These are phyloP conservation scores for Tetrapisispora taiwanensis DNA, from an alignment of 805 yeast genomes.

Conservation along the genomic window DNA sequence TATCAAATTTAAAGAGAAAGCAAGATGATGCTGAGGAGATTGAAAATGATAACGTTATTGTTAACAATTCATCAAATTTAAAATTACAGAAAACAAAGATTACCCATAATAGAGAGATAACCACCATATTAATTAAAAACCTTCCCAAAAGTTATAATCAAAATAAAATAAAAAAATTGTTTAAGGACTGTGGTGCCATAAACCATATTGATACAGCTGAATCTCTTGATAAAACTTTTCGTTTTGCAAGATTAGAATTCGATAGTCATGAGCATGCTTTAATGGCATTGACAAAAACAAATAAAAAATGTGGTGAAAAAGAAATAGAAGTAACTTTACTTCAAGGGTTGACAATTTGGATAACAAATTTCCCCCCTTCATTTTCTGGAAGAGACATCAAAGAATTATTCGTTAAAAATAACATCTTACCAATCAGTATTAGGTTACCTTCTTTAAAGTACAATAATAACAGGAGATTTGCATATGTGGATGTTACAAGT, in stretches of 20 bases:
- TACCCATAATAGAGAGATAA: constrained; percentile 38
- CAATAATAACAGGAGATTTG: constrained; percentile 53
- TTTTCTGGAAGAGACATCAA: constrained; percentile 33
- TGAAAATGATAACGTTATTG: too few species aligned
- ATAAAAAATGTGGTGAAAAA: constrained; percentile 35
- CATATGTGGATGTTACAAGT: constrained; percentile 51
- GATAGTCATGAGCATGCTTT: constrained; percentile 36
- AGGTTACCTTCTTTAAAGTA: constrained; percentile 55
- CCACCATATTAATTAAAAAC: constrained; percentile 44
- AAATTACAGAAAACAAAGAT: constrained; percentile 3
- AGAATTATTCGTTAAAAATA: constrained; percentile 33
- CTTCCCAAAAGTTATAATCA: constrained; percentile 36
- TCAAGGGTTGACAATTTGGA: constrained; percentile 50
- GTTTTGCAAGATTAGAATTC: constrained; percentile 53
- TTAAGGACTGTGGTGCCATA: constrained; percentile 53
- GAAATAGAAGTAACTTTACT: constrained; percentile 39
- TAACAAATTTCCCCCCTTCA: constrained; percentile 61
- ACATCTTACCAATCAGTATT: constrained; percentile 35
- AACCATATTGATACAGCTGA: constrained; percentile 27
- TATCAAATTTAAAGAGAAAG: too few species aligned
- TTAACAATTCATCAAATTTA: neutral
- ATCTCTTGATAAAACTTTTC: constrained; percentile 9
- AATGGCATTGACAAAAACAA: constrained; percentile 51
- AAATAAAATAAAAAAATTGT: constrained; percentile 33
- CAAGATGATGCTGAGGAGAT: too few species aligned